Conservation (phyloP, 192 early-diverging fungal species). For the Irineochytrium annulatum region DNA sequence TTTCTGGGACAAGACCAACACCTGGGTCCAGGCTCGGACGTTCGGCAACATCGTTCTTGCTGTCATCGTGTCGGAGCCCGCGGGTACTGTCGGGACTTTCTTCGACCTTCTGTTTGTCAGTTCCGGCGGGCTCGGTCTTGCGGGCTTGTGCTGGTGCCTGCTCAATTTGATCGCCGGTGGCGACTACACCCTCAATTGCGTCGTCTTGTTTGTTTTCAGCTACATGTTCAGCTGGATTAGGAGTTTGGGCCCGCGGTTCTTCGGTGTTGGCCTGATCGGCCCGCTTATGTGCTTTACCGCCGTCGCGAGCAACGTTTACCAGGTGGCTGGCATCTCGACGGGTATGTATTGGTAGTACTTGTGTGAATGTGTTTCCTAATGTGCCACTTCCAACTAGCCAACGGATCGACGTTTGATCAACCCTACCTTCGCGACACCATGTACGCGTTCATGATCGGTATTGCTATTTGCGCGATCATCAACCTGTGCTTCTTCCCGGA, state of each 20-base stretch:
- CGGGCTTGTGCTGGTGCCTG: background rate
- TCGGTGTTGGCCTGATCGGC: background rate
- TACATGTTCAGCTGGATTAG: background rate
- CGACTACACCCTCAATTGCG: background rate
- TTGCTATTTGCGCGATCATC: background rate
- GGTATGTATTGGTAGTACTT: no score
- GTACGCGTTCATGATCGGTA: constrained; percentile 2
- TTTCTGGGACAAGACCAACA: background rate
- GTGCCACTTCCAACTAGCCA: background rate
- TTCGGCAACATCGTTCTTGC: background rate
- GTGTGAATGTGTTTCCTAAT: background rate
- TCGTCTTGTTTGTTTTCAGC: background rate
- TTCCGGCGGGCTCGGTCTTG: background rate
- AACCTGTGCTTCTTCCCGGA: background rate
- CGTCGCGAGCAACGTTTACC: background rate
- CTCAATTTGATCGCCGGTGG: background rate
- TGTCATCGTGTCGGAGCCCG: background rate
- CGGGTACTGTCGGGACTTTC: background rate
- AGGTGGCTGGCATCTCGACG: background rate
- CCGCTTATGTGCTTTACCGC: background rate
- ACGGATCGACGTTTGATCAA: background rate
- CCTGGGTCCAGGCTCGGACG: background rate
- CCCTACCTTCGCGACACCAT: constrained; percentile 3
- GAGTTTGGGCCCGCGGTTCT: background rate
- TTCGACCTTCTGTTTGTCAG: background rate